These are phyloP conservation scores for Podospora bellae-mahoneyi DNA, from an alignment of 495 filamentous ascomycete genomes.

Conservation along the genomic window DNA sequence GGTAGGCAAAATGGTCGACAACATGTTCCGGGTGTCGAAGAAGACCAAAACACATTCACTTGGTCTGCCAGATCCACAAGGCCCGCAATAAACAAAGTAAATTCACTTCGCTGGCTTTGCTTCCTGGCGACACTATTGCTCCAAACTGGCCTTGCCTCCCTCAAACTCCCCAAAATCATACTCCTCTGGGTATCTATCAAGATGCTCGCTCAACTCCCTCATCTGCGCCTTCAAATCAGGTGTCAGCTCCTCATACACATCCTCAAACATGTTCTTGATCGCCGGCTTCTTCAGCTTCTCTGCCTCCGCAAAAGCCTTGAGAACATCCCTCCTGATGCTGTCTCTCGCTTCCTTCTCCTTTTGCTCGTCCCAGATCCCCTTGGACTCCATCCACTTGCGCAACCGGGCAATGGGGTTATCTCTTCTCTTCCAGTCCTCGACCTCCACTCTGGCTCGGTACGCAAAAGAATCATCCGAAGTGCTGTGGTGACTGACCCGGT, in stretches of 20 bases:
- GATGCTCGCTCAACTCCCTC: conserved; percentile 65
- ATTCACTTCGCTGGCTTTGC: background rate
- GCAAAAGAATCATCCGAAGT: conserved; percentile 97
- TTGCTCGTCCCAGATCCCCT: conserved; percentile 78
- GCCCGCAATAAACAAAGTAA: background rate
- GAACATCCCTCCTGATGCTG: conserved; percentile 63
- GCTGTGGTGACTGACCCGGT: conserved; percentile 94
- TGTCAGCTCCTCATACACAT: conserved; percentile 83
- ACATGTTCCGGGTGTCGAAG: background rate
- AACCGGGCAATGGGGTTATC: conserved; percentile 92
- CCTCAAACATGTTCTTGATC: conserved; percentile 73
- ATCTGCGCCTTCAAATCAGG: conserved; percentile 79
- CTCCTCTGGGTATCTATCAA: conserved; percentile 88
- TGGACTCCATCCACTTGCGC: conserved; percentile 85
- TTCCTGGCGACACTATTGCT: conserved; percentile 15
- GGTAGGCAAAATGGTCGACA: background rate
- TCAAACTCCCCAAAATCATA: conserved; percentile 82
- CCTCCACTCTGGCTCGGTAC: conserved; percentile 88
- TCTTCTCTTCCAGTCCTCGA: conserved; percentile 95
- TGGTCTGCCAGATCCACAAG: background rate
- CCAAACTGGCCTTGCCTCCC: conserved; percentile 66
- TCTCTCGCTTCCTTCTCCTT: conserved; percentile 71
- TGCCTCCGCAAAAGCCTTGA: conserved; percentile 81
- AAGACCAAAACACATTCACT: background rate
- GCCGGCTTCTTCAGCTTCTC: conserved; percentile 88